Percentiles rank a stretch among this genome's conserved stretches.
Evolutionary conservation across 768 basidiomycete species (phyloP).

Genomic region (Gloeopeniophorella convolvens): DNA sequence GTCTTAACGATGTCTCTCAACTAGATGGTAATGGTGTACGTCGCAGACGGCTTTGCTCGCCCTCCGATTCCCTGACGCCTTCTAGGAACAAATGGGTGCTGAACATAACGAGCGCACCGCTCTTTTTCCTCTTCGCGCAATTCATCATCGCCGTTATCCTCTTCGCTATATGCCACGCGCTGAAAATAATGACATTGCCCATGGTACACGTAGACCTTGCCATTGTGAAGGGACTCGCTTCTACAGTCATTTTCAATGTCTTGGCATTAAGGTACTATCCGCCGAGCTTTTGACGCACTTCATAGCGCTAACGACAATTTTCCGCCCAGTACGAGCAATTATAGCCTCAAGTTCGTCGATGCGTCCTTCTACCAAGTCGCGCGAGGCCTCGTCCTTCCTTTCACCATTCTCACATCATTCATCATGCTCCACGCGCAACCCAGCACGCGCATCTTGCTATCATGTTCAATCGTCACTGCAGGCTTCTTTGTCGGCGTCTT

Average conservation of each 20-base stretch:
- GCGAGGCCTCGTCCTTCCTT: conserved; percentile 86
- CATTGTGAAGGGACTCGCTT: conserved; percentile 64
- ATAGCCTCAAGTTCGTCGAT: conserved; percentile 88
- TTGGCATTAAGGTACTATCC: conserved; percentile 66
- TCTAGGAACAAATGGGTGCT: conserved; percentile 89
- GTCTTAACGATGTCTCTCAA: background rate
- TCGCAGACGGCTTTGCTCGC: conserved; percentile 6
- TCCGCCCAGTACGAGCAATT: conserved; percentile 69
- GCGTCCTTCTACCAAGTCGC: conserved; percentile 96
- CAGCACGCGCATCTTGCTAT: conserved; percentile 62
- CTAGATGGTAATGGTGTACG: conserved; percentile 89
- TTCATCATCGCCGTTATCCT: conserved; percentile 73
- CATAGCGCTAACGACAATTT: background rate
- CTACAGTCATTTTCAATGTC: conserved; percentile 73
- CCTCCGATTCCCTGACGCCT: conserved; percentile 14
- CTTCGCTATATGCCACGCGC: conserved; percentile 55
- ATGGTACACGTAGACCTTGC: conserved; percentile 52
- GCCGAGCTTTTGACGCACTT: conserved; percentile 11
- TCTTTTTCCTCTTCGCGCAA: conserved; percentile 84
- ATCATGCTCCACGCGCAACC: conserved; percentile 71
- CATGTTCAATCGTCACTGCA: conserved; percentile 75
- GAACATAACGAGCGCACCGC: conserved; percentile 60
- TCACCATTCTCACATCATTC: conserved; percentile 87
- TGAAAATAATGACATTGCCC: conserved; percentile 62
- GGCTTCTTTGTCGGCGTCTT: conserved; percentile 93